phyloP scores from a whole-genome alignment of 208 protist genomes.

The Angomonas ambiguus region DNA sequence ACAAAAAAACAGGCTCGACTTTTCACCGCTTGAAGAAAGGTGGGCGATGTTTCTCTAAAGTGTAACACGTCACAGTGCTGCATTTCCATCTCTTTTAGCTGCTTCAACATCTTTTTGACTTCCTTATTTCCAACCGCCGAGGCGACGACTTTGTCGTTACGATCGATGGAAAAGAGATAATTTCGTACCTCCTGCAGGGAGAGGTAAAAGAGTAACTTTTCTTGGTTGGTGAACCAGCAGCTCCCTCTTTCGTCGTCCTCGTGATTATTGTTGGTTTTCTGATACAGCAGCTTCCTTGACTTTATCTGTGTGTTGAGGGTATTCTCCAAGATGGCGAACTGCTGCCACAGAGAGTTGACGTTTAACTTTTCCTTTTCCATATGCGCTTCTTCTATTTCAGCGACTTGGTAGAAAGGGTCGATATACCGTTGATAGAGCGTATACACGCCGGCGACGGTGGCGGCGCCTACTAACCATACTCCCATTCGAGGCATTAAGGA shows the following conservation, averaged over 20 bases:
- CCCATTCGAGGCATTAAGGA: slow-evolving; percentile 41
- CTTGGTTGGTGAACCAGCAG: background rate
- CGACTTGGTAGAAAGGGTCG: slow-evolving; percentile 17
- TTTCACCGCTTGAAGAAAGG: background rate
- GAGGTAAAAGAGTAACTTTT: background rate
- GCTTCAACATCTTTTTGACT: background rate
- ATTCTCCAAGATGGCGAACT: slow-evolving; percentile 8
- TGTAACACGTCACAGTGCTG: background rate
- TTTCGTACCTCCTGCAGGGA: background rate
- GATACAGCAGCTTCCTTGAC: background rate
- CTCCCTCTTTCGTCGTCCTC: background rate
- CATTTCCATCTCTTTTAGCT: background rate
- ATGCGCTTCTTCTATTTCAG: slow-evolving; percentile 10
- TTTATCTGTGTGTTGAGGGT: slow-evolving; percentile 8
- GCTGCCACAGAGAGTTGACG: background rate
- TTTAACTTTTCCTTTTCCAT: slow-evolving; percentile 6
- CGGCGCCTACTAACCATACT: slow-evolving; percentile 27
- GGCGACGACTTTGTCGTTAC: background rate
- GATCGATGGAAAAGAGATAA: background rate
- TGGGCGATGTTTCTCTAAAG: background rate
- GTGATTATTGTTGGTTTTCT: background rate
- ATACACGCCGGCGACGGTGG: slow-evolving; percentile 25
- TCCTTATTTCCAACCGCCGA: background rate
- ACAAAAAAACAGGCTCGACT: background rate
- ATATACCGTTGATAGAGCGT: slow-evolving; percentile 43